phyloP scores from a whole-genome alignment of 192 early-diverging fungal genomes.

The Gaertneriomyces semiglobifer region DNA sequence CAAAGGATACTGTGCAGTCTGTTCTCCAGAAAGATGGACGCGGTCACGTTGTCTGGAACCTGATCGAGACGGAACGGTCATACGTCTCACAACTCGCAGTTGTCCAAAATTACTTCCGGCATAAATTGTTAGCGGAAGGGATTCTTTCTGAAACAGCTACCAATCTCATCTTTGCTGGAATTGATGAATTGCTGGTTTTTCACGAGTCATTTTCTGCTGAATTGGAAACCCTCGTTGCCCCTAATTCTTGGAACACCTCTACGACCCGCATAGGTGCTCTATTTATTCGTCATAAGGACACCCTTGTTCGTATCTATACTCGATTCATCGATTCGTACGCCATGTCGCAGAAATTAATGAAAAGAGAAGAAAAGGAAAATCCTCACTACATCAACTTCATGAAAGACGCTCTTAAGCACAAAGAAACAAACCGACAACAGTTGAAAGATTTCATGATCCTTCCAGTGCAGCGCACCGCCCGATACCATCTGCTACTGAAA shows the following conservation, averaged over 20 bases:
- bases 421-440: constrained; percentile 29
- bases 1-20: constrained; percentile 21
- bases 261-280: constrained; percentile 38
- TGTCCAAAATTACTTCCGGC: constrained; percentile 41
- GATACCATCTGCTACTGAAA: constrained; percentile 45
- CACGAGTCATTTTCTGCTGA: constrained; percentile 37
- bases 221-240: constrained; percentile 36
- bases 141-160: constrained; percentile 32
- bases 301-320: constrained; percentile 34
- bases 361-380: constrained; percentile 39
- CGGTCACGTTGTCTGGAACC: constrained; percentile 41
- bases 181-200: constrained; percentile 36
- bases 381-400: constrained; percentile 34
- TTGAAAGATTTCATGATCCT: constrained; percentile 37
- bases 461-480: constrained; percentile 45
- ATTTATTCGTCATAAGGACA: constrained; percentile 44
- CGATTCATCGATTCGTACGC: constrained; percentile 41
- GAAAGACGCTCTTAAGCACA: constrained; percentile 29
- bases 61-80: constrained; percentile 44
- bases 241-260: constrained; percentile 31
- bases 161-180: constrained; percentile 47
- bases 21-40: constrained; percentile 22
- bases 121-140: constrained; percentile 29
- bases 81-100: constrained; percentile 41
- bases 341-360: constrained; percentile 39